These are phyloP conservation scores for Debaryomyces maramus DNA, from an alignment of 805 yeast species.

Conservation along the genomic window DNA sequence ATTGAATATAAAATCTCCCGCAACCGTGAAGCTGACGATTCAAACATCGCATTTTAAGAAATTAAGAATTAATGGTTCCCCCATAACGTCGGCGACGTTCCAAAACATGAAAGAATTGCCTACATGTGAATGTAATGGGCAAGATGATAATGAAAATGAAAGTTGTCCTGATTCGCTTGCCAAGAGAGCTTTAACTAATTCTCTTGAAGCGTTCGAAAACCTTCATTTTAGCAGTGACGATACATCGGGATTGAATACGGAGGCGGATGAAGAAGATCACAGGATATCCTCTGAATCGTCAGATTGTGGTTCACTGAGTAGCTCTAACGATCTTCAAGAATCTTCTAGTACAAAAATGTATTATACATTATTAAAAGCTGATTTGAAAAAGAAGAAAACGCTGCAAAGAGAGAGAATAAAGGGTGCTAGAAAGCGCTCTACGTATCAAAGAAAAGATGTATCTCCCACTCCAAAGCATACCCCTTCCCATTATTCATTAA, in stretches of 20 bases:
- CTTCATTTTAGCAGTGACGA: conserved; percentile 4
- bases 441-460: conserved; percentile 6
- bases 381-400: conserved; percentile 8
- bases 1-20: conserved; percentile 29
- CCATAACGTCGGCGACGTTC: conserved; percentile 25
- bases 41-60: conserved; percentile 43
- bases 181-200: background rate
- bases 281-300: conserved; percentile 11
- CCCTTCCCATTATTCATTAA: conserved; percentile 42
- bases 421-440: background rate
- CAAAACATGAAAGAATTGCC: conserved; percentile 6
- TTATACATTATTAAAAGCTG: conserved; percentile 16
- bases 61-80: conserved; percentile 40
- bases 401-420: conserved; percentile 1
- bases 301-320: conserved; percentile 9
- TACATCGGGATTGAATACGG: conserved; percentile 3
- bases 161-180: background rate
- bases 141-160: conserved; percentile 11
- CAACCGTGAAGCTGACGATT: conserved; percentile 37
- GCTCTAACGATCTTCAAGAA: conserved; percentile 9
- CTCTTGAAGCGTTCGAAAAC: background rate
- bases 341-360: conserved; percentile 7
- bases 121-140: conserved; percentile 14
- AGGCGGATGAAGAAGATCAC: conserved; percentile 1
- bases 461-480: conserved; percentile 42